Conservation (phyloP, 257 asterid genomes). For the Jasminum sambac region DNA sequence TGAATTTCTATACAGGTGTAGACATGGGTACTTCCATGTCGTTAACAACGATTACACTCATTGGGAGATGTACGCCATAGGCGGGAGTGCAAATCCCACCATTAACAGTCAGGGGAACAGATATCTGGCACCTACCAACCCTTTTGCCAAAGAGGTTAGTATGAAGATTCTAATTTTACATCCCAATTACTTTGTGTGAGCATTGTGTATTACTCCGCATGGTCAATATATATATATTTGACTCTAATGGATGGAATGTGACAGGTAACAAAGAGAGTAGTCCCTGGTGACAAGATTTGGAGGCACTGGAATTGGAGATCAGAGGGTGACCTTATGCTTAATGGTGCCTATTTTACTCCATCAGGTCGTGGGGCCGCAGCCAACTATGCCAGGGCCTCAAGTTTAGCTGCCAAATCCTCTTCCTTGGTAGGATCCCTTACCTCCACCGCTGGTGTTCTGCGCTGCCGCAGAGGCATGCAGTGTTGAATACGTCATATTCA, state of each 20-base stretch:
- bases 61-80: constrained; percentile 95
- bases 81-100: constrained; percentile 95
- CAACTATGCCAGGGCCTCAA: constrained; percentile 84
- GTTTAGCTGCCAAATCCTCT: constrained; percentile 81
- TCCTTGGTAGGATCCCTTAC: constrained; percentile 68
- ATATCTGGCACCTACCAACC: constrained; percentile 74
- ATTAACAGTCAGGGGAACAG: constrained; percentile 96
- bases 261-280: constrained; percentile 80
- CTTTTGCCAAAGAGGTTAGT: constrained; percentile 77
- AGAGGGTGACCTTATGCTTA: constrained; percentile 87
- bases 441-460: constrained; percentile 66
- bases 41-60: constrained; percentile 93
- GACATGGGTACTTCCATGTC: constrained; percentile 91
- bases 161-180: neutral
- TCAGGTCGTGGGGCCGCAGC: constrained; percentile 73
- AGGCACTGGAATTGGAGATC: constrained; percentile 94
- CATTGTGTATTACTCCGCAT: neutral
- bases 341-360: constrained; percentile 77
- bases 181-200: neutral
- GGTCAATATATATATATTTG: neutral
- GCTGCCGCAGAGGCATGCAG: constrained; percentile 52
- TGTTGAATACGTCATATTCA: constrained; percentile 36
- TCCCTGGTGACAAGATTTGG: constrained; percentile 41
- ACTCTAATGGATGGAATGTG: neutral
- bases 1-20: constrained; percentile 52